Percentiles rank a stretch among this genome's conserved stretches.
Conservation (phyloP, 1,284 basidiomycete species). For the Melampsora americana region DNA sequence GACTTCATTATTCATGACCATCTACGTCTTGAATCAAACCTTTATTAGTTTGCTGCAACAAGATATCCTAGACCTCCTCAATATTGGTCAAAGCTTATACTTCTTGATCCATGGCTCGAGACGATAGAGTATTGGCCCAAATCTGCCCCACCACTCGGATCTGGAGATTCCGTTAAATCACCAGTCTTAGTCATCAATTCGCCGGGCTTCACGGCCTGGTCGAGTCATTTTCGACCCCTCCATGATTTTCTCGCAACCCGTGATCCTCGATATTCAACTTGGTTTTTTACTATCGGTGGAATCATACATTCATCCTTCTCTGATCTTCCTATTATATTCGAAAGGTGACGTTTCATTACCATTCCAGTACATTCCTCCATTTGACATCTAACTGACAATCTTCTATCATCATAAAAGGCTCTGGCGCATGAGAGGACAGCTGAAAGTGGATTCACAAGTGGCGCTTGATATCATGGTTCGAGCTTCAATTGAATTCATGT, state of each 20-base stretch:
- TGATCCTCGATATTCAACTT: neutral
- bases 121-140: constrained; percentile 6
- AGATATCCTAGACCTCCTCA: constrained; percentile 17
- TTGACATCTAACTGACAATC: neutral
- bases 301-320: constrained; percentile 42
- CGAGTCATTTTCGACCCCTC: constrained; percentile 26
- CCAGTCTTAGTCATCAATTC: constrained; percentile 38
- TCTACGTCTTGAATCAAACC: neutral
- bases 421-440: neutral
- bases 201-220: constrained; percentile 34
- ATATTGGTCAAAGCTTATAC: constrained; percentile 21
- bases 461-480: neutral
- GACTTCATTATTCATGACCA: neutral
- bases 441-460: neutral
- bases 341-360: constrained; percentile 12
- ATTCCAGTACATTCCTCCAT: neutral
- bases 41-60: constrained; percentile 25
- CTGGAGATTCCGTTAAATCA: neutral
- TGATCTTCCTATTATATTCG: constrained; percentile 33
- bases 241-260: constrained; percentile 6
- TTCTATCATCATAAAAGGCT: neutral
- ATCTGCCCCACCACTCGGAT: neutral
- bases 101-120: constrained; percentile 40
- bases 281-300: constrained; percentile 27
- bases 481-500: constrained; percentile 7